Evolutionary conservation across 2,329 filamentous ascomycete genomes (phyloP).

Genomic region (Aspergillus sp.): DNA sequence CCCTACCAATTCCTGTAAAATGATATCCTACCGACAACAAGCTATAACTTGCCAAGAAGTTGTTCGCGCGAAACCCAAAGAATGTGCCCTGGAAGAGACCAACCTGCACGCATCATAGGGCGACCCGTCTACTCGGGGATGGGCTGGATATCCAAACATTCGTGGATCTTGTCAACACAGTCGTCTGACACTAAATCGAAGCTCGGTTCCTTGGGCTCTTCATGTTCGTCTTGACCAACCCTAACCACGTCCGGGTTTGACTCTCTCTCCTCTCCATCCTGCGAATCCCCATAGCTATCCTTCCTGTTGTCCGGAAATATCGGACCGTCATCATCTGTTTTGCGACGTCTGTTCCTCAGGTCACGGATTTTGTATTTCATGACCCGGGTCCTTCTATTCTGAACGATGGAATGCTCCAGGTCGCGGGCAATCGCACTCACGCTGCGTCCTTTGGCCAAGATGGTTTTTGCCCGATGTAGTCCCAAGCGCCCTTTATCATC

Average conservation of each 20-base stretch:
- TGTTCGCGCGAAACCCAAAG: not conserved
- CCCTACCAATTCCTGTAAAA: not conserved
- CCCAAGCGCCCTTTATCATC: slow-evolving; percentile 8
- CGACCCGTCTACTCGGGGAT: slow-evolving; percentile 2
- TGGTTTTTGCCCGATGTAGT: slow-evolving; percentile 12
- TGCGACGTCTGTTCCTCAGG: slow-evolving; percentile 4
- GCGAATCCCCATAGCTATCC: not conserved
- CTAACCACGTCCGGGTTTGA: not conserved
- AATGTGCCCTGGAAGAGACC: not conserved
- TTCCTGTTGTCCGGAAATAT: not conserved
- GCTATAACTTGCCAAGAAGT: not conserved
- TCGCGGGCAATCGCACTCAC: slow-evolving; percentile 12
- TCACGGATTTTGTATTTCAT: slow-evolving; percentile 9
- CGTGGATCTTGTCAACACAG: slow-evolving; percentile 23
- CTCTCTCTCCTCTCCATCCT: not conserved
- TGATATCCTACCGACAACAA: not conserved
- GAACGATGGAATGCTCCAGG: slow-evolving; percentile 13
- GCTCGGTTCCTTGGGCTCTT: not conserved
- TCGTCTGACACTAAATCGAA: slow-evolving; percentile 21
- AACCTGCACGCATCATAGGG: not conserved
- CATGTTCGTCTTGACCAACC: not conserved
- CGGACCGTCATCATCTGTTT: slow-evolving; percentile 1
- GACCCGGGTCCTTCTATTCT: slow-evolving; percentile 12
- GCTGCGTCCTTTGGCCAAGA: slow-evolving; percentile 13
- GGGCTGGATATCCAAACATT: slow-evolving; percentile 27